Evolutionary conservation across 345 rosid genomes (phyloP), one percentile per base, ranked within the genome.

Genomic region (Hypericum perforatum): DNA sequence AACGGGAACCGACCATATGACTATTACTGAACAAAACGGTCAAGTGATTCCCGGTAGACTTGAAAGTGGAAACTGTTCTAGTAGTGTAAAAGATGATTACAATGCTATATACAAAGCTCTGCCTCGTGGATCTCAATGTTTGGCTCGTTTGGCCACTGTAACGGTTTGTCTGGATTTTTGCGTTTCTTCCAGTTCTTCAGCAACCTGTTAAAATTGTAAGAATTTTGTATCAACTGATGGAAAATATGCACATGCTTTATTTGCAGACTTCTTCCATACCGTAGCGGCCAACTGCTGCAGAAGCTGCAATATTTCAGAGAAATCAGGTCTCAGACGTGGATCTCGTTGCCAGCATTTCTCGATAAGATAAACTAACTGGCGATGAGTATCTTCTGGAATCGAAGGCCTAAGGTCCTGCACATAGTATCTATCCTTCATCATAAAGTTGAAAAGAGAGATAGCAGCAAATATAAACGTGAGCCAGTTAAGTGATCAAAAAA

Each of bases 301-400:
- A 57, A 66, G 22, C 32, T 74, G 68, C 43, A 64, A 40, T 45
- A 78, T 73, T 73, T 80, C 90, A 32, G 79, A 70, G 68, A 83
- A 80, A 50, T 76, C 86, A 3, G 90, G 86, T 65, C 90, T 76
- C 65, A 64, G 48, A 37, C 59, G 74, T 39, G 90, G 77, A 13
- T 76, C 79, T 12, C 48, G 75, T 57, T 78, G 74, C 90, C 90
- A 83, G 76, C 90, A 80, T 64, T 71, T 70, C 58, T 72, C 67
- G 37, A 83, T 74, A 66, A 83, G 62, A 56, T 70, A 77, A 49
- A 49, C 76, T 39, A 83, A 37, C 39, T 69, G 59, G 2, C 69
- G 79, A 73, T 76, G 82, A 49, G 82, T 74, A 39, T 68, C 45
- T 39, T 46, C 50, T 1, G 84, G 84, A 63, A 83, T 78, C 5